These are phyloP conservation scores for Gossypium schwendimanii DNA, from an alignment of 441 rosid genomes.

Conservation along the genomic window DNA sequence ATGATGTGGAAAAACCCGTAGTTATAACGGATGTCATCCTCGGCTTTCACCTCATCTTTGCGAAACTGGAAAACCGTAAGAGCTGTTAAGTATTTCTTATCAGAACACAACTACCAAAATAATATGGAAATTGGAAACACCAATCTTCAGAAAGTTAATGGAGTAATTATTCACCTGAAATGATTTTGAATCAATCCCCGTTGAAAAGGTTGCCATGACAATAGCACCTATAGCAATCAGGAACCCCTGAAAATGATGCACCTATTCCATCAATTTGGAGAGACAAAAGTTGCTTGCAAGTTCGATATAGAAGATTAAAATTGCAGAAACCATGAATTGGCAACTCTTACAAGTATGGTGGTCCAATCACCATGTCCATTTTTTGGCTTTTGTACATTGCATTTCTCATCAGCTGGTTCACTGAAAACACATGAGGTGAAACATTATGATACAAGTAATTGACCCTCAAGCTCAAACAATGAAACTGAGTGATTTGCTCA, in stretches of 20 bases:
- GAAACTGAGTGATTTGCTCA: not conserved
- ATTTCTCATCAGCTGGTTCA: slow-evolving; percentile 54
- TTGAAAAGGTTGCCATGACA: slow-evolving; percentile 89
- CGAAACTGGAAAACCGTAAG: slow-evolving; percentile 38
- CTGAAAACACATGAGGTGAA: slow-evolving; percentile 30
- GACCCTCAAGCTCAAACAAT: not conserved
- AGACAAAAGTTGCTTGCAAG: not conserved
- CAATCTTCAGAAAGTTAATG: not conserved
- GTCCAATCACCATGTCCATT: slow-evolving; percentile 53
- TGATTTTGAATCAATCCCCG: slow-evolving; percentile 81
- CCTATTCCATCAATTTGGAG: no score
- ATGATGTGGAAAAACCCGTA: slow-evolving; percentile 78
- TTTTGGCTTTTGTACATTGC: slow-evolving; percentile 37
- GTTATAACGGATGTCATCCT: slow-evolving; percentile 63
- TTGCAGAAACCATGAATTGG: not conserved
- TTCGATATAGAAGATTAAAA: not conserved
- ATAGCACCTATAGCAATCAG: slow-evolving; percentile 69
- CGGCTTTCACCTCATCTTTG: slow-evolving; percentile 43
- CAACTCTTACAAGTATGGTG: slow-evolving; percentile 51
- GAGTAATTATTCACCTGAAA: slow-evolving; percentile 48
- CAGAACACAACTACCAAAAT: not conserved
- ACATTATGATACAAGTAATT: not conserved
- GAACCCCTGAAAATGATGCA: slow-evolving; percentile 47
- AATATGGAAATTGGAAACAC: no score
- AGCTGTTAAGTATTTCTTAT: not conserved